Conservation (phyloP, 257 asterid genomes). For the Salvia splendens region DNA sequence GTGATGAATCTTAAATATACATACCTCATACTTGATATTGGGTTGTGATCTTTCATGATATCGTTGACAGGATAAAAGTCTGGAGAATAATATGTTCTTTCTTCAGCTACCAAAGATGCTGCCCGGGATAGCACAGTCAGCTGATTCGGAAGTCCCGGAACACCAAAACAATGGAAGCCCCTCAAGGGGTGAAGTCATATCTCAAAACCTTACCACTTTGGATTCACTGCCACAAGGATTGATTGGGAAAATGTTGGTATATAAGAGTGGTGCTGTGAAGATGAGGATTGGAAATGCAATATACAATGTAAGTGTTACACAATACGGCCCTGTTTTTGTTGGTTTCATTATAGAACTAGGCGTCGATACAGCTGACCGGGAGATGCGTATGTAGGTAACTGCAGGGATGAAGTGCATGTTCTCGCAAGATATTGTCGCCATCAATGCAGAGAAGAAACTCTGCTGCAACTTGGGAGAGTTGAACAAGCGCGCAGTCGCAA, state of each 20-base stretch:
- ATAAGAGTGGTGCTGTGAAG: conserved; percentile 74
- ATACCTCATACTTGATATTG: not conserved
- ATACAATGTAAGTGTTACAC: conserved; percentile 61
- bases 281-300: conserved; percentile 79
- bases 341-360: not conserved
- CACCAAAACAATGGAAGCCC: conserved; percentile 32
- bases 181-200: conserved; percentile 29
- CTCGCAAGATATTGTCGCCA: conserved; percentile 59
- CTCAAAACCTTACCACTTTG: conserved; percentile 38
- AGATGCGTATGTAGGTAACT: conserved; percentile 52
- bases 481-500: conserved; percentile 51
- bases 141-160: conserved; percentile 35
- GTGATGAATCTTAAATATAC: not conserved
- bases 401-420: conserved; percentile 58
- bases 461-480: conserved; percentile 71
- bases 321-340: not conserved
- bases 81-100: conserved; percentile 56
- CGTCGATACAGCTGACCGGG: not conserved
- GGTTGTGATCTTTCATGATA: conserved; percentile 5
- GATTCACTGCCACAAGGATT: conserved; percentile 59
- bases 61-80: conserved; percentile 55
- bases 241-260: conserved; percentile 77
- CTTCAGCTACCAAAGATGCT: conserved; percentile 60
- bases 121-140: conserved; percentile 47
- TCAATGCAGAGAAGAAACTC: conserved; percentile 48